phyloP scores from a whole-genome alignment of 192 early-diverging fungal genomes.

The Phlyctochytrium bullatum region DNA sequence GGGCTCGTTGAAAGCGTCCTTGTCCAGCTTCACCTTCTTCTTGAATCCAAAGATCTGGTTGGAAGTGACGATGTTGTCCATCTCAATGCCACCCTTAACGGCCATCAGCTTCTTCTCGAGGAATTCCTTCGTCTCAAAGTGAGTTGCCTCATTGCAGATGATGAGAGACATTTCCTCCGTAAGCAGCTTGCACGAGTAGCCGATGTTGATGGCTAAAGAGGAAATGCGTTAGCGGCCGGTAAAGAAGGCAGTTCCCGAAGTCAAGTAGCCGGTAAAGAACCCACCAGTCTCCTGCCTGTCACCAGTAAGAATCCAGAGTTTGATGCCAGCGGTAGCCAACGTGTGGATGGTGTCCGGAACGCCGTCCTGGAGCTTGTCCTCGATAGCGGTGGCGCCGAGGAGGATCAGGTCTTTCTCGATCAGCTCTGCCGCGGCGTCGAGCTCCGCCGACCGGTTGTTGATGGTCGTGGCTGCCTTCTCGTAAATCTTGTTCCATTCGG shows the following conservation, averaged over 20 bases:
- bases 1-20: neutral
- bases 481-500: slow-evolving; percentile 74
- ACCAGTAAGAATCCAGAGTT: slow-evolving; percentile 97
- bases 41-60: slow-evolving; percentile 1
- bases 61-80: neutral
- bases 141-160: slow-evolving; percentile 82
- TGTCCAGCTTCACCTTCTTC: slow-evolving; percentile 3
- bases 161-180: slow-evolving; percentile 92
- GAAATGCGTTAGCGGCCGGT: neutral
- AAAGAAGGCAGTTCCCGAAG: slow-evolving; percentile 6
- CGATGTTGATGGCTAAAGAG: slow-evolving; percentile 88
- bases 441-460: slow-evolving; percentile 76
- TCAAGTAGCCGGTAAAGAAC: no score
- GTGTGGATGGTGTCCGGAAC: slow-evolving; percentile 97
- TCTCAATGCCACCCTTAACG: slow-evolving; percentile 53
- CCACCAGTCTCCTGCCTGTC: slow-evolving; percentile 91
- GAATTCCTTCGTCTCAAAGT: slow-evolving; percentile 88
- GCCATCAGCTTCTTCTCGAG: slow-evolving; percentile 82
- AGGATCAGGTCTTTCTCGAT: slow-evolving; percentile 92
- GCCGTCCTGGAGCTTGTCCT: slow-evolving; percentile 97
- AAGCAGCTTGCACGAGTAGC: slow-evolving; percentile 94
- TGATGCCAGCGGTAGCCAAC: slow-evolving; percentile 90
- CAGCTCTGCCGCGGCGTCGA: slow-evolving; percentile 91
- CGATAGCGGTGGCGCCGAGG: slow-evolving; percentile 96
- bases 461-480: slow-evolving; percentile 80